Percentiles rank a stretch among this genome's conserved stretches.
These are phyloP conservation scores for Camellia japonica DNA, from an alignment of 148 eudicot species.

Conservation along the genomic window DNA sequence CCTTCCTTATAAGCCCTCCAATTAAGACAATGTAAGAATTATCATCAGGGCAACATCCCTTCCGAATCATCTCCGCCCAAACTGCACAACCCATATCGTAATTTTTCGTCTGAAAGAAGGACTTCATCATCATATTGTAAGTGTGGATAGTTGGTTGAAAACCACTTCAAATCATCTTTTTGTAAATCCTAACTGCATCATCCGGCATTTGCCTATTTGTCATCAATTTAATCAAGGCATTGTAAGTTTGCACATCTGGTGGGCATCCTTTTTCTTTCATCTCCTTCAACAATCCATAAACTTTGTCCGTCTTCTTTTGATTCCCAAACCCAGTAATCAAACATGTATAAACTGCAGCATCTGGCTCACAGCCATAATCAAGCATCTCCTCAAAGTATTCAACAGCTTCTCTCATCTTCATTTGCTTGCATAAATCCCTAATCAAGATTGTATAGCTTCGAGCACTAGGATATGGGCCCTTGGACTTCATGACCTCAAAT, in stretches of 20 bases:
- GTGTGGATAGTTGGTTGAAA: constrained; percentile 73
- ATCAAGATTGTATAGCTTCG: constrained; percentile 79
- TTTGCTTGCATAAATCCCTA: constrained; percentile 71
- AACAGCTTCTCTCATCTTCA: constrained; percentile 60
- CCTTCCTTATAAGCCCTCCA: constrained; percentile 69
- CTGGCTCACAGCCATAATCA: constrained; percentile 59
- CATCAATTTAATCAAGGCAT: constrained; percentile 80
- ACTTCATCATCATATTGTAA: constrained; percentile 85
- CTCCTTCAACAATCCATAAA: constrained; percentile 55
- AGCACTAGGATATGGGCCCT: constrained; percentile 77
- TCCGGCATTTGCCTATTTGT: constrained; percentile 66
- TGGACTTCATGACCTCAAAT: constrained; percentile 76
- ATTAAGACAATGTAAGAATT: constrained; percentile 70
- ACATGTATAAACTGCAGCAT: constrained; percentile 79
- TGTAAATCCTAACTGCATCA: constrained; percentile 66
- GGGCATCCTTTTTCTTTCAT: constrained; percentile 78
- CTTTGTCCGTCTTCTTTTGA: constrained; percentile 69
- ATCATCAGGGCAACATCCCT: constrained; percentile 89
- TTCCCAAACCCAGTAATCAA: constrained; percentile 84
- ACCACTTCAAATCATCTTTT: constrained; percentile 63
- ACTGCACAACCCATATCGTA: constrained; percentile 64
- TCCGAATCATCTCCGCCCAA: constrained; percentile 85
- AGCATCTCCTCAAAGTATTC: constrained; percentile 65
- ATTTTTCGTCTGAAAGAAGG: constrained; percentile 48
- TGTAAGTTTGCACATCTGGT: constrained; percentile 66